These are phyloP conservation scores for Oenanthe javanica DNA, from an alignment of 140 eudicot species.

Conservation along the genomic window DNA sequence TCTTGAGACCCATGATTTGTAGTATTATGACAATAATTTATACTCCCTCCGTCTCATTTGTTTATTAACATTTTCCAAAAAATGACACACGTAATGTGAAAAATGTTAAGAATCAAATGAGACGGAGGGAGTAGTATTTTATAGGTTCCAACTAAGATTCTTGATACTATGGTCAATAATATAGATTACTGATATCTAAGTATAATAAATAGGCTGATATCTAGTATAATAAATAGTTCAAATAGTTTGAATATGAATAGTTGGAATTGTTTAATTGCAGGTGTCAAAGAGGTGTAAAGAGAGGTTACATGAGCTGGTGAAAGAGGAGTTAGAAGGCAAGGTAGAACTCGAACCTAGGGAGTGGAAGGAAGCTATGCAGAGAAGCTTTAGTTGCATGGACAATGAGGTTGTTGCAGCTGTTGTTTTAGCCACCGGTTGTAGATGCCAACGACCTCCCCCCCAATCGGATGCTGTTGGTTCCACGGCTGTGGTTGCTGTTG, in stretches of 20 bases:
- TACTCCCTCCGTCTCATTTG: no score
- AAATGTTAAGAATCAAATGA: no score
- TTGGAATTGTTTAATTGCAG: conserved; percentile 12
- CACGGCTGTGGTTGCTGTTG: conserved; percentile 64
- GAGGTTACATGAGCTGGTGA: conserved; percentile 58
- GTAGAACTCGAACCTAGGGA: conserved; percentile 11
- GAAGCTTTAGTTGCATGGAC: conserved; percentile 61
- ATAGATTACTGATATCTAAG: no score
- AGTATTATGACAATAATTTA: background rate
- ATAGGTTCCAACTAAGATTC: no score
- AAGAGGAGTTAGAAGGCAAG: conserved; percentile 32
- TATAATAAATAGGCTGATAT: no score
- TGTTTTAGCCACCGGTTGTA: conserved; percentile 22
- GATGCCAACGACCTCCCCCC: conserved; percentile 63
- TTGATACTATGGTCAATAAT: no score
- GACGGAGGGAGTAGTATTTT: no score
- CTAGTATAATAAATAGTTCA: no score
- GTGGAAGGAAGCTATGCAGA: conserved; percentile 54
- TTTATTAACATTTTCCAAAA: no score
- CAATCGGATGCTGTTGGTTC: conserved; percentile 88
- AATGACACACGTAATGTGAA: no score
- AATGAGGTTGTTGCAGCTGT: conserved; percentile 33
- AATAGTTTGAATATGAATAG: background rate
- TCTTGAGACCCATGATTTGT: no score
- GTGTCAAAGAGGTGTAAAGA: conserved; percentile 66